phyloP scores from a whole-genome alignment of 495 filamentous ascomycete genomes.

The Umbilicaria muhlenbergii region DNA sequence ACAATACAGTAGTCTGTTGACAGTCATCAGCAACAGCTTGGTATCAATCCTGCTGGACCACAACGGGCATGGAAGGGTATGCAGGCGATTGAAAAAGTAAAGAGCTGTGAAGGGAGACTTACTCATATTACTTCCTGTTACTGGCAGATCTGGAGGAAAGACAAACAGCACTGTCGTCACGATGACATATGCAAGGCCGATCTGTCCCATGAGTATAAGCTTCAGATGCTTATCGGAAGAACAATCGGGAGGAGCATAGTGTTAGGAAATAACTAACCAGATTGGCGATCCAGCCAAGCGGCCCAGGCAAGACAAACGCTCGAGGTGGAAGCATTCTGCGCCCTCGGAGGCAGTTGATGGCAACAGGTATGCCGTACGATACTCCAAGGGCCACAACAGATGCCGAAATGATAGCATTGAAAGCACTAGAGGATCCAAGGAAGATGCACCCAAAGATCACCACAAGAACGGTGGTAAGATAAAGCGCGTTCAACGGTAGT shows the following conservation, averaged over 20 bases:
- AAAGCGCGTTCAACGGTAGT: constrained; percentile 54
- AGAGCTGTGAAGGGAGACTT: constrained; percentile 11
- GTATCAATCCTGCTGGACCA: not conserved
- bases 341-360: constrained; percentile 49
- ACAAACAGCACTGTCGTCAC: constrained; percentile 63
- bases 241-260: no score
- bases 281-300: constrained; percentile 37
- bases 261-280: constrained; percentile 14
- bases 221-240: not conserved
- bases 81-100: not conserved
- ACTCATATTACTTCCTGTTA: constrained; percentile 59
- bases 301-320: constrained; percentile 41
- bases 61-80: no score
- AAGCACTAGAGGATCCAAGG: constrained; percentile 48
- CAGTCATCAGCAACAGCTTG: no score
- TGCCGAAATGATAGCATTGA: constrained; percentile 51
- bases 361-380: constrained; percentile 57
- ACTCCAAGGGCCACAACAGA: constrained; percentile 57
- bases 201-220: constrained; percentile 15
- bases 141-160: constrained; percentile 53
- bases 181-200: constrained; percentile 48
- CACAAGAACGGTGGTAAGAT: constrained; percentile 46
- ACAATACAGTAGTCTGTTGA: constrained; percentile 49
- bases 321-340: constrained; percentile 47
- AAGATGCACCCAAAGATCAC: constrained; percentile 60